Evolutionary conservation across 768 basidiomycete species (phyloP), one percentile per base, ranked within the genome.

Genomic region (Phylloporus sp.): DNA sequence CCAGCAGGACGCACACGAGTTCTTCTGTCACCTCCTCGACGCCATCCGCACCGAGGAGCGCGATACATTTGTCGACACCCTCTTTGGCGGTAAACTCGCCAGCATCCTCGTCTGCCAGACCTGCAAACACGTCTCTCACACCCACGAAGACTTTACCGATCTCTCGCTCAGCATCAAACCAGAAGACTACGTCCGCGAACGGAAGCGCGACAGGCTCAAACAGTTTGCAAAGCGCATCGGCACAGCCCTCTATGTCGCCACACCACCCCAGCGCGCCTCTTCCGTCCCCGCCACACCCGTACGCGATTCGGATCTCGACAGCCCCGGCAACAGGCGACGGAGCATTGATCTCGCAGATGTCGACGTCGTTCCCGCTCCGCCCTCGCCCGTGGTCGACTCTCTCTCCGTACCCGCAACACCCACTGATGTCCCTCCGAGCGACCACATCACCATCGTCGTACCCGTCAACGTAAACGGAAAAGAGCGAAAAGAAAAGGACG

Each of bases 1-100:
- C 8, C 94, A 98, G 65, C 94, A 96, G 65, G 94, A 98, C 60
- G 90, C 93, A 20, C 94, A 96, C 63, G 94, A 98, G 69, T 85
- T 95, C 52, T 68, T 97, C 21, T 77, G 90, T 27, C 92, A 93
- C 53, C 72, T 97, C 49, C 71, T 96, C 31, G 94, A 96, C 63
- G 86, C 84, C 17, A 87, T 94, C 76, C 80, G 90, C 43, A 94
- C 94, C 90, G 94, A 97, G 63, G 93, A 97, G 65, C 71, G 82
- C 41, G 94, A 98, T 61, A 88, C 93, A 0, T 86, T 95, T 52
- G 79, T 87, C 5, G 93, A 96, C 66, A 87, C 89, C 72, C 74
- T 96, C 46, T 98, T 96, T 58, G 88, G 89, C 26, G 94, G 94
- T 6, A 79, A 81, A 57, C 75, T 98, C 38, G 84, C 90, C 6